Evolutionary conservation across 169 alveolate species (phyloP).

Genomic region (Besnoitia besnoiti): DNA sequence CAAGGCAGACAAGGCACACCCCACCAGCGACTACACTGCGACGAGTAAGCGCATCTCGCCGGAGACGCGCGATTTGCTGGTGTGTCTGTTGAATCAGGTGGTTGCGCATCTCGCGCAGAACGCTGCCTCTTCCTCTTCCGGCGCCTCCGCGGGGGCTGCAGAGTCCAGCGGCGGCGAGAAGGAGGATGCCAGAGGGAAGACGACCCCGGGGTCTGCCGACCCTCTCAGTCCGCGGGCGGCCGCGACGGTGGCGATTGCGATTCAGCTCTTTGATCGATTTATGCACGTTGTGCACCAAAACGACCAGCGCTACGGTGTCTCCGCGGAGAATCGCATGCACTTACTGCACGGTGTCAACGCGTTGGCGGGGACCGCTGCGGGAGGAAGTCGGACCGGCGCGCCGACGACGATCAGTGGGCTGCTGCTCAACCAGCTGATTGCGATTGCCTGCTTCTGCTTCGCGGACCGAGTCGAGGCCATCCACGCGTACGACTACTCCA

Average conservation of each 20-base stretch:
- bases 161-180: not conserved
- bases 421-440: slow-evolving; percentile 49
- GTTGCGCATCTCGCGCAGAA: slow-evolving; percentile 57
- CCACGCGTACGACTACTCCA: slow-evolving; percentile 37
- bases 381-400: too few species aligned
- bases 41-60: slow-evolving; percentile 18
- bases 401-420: not conserved
- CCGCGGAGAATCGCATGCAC: slow-evolving; percentile 50
- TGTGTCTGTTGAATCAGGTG: slow-evolving; percentile 50
- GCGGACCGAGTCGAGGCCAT: slow-evolving; percentile 57
- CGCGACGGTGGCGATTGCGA: slow-evolving; percentile 41
- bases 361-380: not conserved
- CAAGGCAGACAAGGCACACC: slow-evolving; percentile 57
- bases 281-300: slow-evolving; percentile 40
- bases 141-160: not conserved
- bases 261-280: slow-evolving; percentile 54
- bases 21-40: slow-evolving; percentile 38
- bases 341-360: slow-evolving; percentile 29
- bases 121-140: not conserved
- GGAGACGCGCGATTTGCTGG: slow-evolving; percentile 51
- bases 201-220: slow-evolving; percentile 24
- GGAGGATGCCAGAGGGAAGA: not conserved
- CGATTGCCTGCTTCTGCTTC: slow-evolving; percentile 50
- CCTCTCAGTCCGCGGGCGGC: slow-evolving; percentile 54
- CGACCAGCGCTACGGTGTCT: slow-evolving; percentile 42